Percentiles rank a stretch among this genome's conserved stretches.
Evolutionary conservation across 2,329 filamentous ascomycete genomes (phyloP).

Genomic region (Mollisiaceae sp.): DNA sequence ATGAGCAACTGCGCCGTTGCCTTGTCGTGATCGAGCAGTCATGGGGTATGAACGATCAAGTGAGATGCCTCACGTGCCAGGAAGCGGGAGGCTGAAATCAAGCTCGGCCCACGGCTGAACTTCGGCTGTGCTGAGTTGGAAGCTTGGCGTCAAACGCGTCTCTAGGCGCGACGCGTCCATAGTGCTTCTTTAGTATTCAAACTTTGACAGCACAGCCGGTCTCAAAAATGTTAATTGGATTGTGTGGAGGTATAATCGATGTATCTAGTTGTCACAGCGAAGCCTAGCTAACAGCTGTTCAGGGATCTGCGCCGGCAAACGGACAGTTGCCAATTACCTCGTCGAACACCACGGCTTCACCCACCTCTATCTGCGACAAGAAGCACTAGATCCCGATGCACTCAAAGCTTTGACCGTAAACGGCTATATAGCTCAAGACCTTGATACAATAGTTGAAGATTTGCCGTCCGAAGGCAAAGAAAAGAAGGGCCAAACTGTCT

Average conservation of each 20-base stretch:
- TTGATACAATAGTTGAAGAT: neutral
- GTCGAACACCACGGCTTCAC: conserved; percentile 83
- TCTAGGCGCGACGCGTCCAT: neutral
- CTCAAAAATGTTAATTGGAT: conserved; percentile 70
- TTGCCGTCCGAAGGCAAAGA: neutral
- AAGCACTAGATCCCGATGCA: conserved; percentile 19
- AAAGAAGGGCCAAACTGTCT: conserved; percentile 44
- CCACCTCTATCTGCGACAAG: conserved; percentile 63
- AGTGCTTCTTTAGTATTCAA: neutral
- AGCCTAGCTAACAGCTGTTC: neutral
- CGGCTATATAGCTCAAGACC: neutral
- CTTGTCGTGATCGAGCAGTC: conserved; percentile 1
- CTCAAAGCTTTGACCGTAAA: conserved; percentile 9
- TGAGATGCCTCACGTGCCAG: conserved; percentile 7
- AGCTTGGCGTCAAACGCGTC: conserved; percentile 6
- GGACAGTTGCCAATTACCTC: conserved; percentile 86
- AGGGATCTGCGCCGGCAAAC: conserved; percentile 95
- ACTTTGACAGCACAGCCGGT: neutral
- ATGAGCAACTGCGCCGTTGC: neutral
- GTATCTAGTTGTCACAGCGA: neutral
- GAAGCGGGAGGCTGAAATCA: conserved; percentile 6
- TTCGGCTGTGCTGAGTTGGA: neutral
- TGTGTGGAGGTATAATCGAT: conserved; percentile 68
- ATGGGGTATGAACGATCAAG: conserved; percentile 4
- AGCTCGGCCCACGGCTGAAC: neutral